Conservation (phyloP, 371 early-diverging fungal species). For the Syncephalis fuscata region DNA sequence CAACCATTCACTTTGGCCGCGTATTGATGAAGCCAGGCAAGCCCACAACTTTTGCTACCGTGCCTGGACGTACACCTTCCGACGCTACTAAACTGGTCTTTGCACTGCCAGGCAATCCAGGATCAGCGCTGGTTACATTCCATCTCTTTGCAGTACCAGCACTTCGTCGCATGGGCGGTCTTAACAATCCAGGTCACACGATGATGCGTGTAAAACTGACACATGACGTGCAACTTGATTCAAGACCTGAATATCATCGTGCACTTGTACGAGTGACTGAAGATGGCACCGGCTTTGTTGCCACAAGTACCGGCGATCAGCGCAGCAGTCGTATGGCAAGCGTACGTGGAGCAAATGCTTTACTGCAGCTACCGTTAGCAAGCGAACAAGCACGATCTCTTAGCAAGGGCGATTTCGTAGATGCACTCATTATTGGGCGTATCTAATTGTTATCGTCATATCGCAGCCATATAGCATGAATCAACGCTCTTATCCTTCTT, state of each 20-base stretch:
- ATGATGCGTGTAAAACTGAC: constrained; percentile 34
- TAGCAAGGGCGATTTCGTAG: too few species aligned
- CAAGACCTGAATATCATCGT: constrained; percentile 76
- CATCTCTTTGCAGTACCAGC: constrained; percentile 79
- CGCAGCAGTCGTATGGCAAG: constrained; percentile 67
- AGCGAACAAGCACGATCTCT: too few species aligned
- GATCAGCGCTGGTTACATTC: constrained; percentile 76
- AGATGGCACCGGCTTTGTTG: constrained; percentile 18
- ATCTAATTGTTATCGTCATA: too few species aligned
- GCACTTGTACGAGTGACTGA: constrained; percentile 23
- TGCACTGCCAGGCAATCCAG: constrained; percentile 88
- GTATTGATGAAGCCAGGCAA: constrained; percentile 90
- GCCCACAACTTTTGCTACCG: constrained; percentile 83
- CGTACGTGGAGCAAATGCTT: constrained; percentile 60
- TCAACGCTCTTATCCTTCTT: too few species aligned
- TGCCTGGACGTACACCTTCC: constrained; percentile 11
- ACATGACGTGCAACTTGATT: constrained; percentile 42
- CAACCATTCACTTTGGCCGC: constrained; percentile 71
- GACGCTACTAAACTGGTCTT: constrained; percentile 39
- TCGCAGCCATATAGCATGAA: too few species aligned
- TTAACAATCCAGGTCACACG: constrained; percentile 18
- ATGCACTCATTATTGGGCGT: too few species aligned
- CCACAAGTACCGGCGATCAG: constrained; percentile 54
- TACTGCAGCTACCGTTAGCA: constrained; percentile 36
- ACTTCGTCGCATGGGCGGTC: constrained; percentile 56